phyloP scores from a whole-genome alignment of 1,284 basidiomycete genomes.

The Cutaneotrichosporon cyanovorans region DNA sequence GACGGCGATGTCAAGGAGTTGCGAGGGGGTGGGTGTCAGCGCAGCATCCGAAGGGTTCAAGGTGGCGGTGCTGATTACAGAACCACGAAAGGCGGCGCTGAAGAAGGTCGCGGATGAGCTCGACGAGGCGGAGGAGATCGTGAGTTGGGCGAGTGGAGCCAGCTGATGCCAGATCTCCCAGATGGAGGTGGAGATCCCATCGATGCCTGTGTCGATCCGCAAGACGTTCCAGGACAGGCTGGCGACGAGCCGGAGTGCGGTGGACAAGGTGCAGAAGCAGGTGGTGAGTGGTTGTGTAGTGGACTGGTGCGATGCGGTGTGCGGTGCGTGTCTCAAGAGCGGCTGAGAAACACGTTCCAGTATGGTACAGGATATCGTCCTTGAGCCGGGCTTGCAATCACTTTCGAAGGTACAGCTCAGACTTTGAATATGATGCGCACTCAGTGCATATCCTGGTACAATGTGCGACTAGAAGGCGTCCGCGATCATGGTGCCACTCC shows the following conservation, averaged over 20 bases:
- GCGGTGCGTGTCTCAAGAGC: too few species aligned
- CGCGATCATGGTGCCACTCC: too few species aligned
- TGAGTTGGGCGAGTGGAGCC: slow-evolving; percentile 34
- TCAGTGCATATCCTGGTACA: too few species aligned
- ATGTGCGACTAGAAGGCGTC: too few species aligned
- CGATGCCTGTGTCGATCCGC: slow-evolving; percentile 78
- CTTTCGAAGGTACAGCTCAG: too few species aligned
- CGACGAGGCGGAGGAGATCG: slow-evolving; percentile 98
- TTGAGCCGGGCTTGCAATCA: too few species aligned
- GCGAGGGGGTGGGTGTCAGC: slow-evolving; percentile 38
- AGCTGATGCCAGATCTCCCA: slow-evolving; percentile 66
- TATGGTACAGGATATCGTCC: too few species aligned
- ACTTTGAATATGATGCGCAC: too few species aligned
- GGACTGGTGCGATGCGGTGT: too few species aligned
- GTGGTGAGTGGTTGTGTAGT: slow-evolving; percentile 46
- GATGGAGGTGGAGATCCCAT: slow-evolving; percentile 99
- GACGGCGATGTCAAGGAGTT: slow-evolving; percentile 42
- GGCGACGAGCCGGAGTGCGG: slow-evolving; percentile 60
- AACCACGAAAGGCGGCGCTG: slow-evolving; percentile 73
- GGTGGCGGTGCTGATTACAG: slow-evolving; percentile 46
- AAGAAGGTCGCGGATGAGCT: slow-evolving; percentile 88
- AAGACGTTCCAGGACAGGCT: slow-evolving; percentile 67
- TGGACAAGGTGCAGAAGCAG: slow-evolving; percentile 69
- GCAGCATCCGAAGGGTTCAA: too few species aligned
- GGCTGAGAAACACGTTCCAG: too few species aligned